Base-by-base conservation (phyloP, 805 yeast genomes). In the Danielozyma ontarioensis region DNA sequence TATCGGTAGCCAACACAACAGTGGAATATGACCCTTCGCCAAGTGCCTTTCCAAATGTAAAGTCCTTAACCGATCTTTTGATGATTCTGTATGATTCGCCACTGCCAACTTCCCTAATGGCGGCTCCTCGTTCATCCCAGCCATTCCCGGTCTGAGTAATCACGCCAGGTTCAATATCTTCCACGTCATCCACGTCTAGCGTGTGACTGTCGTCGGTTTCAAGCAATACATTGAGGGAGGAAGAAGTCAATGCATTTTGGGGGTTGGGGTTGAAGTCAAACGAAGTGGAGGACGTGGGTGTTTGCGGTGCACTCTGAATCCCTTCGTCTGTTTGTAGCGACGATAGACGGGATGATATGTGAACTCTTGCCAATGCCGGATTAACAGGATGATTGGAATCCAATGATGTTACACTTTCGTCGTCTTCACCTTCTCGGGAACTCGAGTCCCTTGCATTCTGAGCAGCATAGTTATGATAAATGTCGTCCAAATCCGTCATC, bases 21-120 rank as follows among this genome's bases (percentile, higher is more conserved):
- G 72, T 67, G 7, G 70, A 63, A 37, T 67, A 67, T 1, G 72
- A 65, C 2, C 72, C 72, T 40, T 66, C 72, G 12, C 72, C 72
- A 27, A 67, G 45, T n/a, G 47, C 49, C 29, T 55, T 53, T 4
- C 72, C 72, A 32, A 64, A 64, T 36, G 55, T 55, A 37, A 67
- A 67, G 46, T 67, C 72, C 16, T 40, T 41, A 2, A 67, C 72
- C 2, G 56, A 57, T 38, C 72, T 44, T 30, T 59, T 53, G 17
- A 66, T 54, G 11, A 63, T 41, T 19, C 45, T 43, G 17, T 41
- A 44, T 3, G 53, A 41, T 6, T 36, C 30, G 5, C 45, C 45
- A 5, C 8, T 6, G 0, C 34, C 41, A 3, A 59, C 39, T 13
- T 34, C 39, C 31, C 43, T 49, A 13, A 51, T 50, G 1, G 70